A percentile compares a stretch with the other conserved stretches of the same genome.
Evolutionary conservation across 768 basidiomycete species (phyloP).

Genomic region (Suillus decipiens): DNA sequence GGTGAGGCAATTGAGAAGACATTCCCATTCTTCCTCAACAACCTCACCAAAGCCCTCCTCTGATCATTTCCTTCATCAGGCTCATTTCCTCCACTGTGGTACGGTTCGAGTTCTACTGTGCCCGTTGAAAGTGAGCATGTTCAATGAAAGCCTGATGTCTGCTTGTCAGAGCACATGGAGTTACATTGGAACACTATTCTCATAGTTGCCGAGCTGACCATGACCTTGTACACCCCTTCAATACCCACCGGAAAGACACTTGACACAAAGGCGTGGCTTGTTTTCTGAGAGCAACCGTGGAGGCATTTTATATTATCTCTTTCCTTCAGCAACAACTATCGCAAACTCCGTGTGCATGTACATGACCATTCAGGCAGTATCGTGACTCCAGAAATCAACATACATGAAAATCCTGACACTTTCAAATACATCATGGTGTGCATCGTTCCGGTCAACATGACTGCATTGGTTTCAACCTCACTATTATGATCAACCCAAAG

Average conservation of each 20-base stretch:
- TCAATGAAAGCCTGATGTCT: no score
- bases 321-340: not conserved
- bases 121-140: no score
- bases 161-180: no score
- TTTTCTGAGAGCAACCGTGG: not conserved
- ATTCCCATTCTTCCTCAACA: no score
- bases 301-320: no score
- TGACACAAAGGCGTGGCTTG: not conserved
- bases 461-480: not conserved
- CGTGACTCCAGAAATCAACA: not conserved
- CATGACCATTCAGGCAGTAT: not conserved
- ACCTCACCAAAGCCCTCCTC: no score
- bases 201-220: not conserved
- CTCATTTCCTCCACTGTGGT: no score
- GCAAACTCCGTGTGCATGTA: not conserved
- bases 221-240: rapidly evolving
- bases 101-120: no score
- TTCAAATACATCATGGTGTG: not conserved
- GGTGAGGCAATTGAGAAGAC: no score
- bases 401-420: not conserved
- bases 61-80: no score
- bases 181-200: no score
- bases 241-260: not conserved
- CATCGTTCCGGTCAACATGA: not conserved
- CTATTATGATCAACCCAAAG: not conserved